Conservation (phyloP, 2,329 filamentous ascomycete genomes). For the Microcyclospora tardicrescens region DNA sequence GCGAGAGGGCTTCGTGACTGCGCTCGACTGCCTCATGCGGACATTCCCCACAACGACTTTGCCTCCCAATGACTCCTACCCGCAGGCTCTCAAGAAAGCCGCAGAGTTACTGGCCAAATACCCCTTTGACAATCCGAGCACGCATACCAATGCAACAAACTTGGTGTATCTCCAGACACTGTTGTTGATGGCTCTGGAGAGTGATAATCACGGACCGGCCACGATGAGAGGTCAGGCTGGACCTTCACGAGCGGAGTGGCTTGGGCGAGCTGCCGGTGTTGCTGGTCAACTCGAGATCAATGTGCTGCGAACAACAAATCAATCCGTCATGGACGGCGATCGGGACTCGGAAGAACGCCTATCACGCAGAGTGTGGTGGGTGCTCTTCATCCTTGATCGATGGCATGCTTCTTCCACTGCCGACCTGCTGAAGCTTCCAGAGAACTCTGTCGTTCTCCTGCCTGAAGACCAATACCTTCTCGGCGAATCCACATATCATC, state of each 20-base stretch:
- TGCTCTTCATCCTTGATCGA: slow-evolving; percentile 56
- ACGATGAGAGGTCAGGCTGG: slow-evolving; percentile 33
- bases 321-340: slow-evolving; percentile 33
- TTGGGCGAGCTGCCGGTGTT: slow-evolving; percentile 53
- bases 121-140: slow-evolving; percentile 32
- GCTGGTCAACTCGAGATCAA: slow-evolving; percentile 55
- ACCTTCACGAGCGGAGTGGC: slow-evolving; percentile 40
- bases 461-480: slow-evolving; percentile 47
- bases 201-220: slow-evolving; percentile 44
- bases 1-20: slow-evolving; percentile 51
- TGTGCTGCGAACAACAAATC: slow-evolving; percentile 30
- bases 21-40: slow-evolving; percentile 47
- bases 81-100: slow-evolving; percentile 28
- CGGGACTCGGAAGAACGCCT: slow-evolving; percentile 50
- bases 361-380: slow-evolving; percentile 57
- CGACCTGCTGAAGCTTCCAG: slow-evolving; percentile 49
- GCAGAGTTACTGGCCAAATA: slow-evolving; percentile 31
- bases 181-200: slow-evolving; percentile 52
- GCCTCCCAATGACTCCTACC: slow-evolving; percentile 22
- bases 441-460: slow-evolving; percentile 47
- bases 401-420: slow-evolving; percentile 60
- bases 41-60: slow-evolving; percentile 35
- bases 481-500: slow-evolving; percentile 50
- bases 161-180: slow-evolving; percentile 53
- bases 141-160: slow-evolving; percentile 30